Evolutionary conservation across 2,329 filamentous ascomycete species (phyloP).

Genomic region (Cladorrhinum sp.): DNA sequence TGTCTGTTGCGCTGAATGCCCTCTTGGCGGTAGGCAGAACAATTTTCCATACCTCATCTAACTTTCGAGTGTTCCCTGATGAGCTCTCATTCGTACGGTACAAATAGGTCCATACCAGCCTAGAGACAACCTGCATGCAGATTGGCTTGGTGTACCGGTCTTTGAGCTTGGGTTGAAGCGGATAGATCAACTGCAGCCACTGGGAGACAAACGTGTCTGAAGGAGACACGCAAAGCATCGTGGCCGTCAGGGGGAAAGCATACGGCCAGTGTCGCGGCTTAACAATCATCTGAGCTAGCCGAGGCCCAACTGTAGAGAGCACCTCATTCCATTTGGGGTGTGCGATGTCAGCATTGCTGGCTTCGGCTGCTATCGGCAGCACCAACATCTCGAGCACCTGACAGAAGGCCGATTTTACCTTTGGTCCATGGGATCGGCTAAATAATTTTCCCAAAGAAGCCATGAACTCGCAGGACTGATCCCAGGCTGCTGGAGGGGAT

Average conservation of each 20-base stretch:
- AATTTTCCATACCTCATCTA: conserved; percentile 85
- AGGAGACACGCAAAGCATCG: conserved; percentile 83
- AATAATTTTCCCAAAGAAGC: conserved; percentile 78
- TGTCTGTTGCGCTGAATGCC: conserved; percentile 77
- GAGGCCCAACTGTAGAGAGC: conserved; percentile 71
- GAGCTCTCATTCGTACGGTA: conserved; percentile 75
- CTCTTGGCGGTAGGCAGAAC: conserved; percentile 78
- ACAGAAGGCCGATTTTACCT: conserved; percentile 91
- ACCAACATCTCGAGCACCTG: conserved; percentile 84
- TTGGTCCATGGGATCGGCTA: conserved; percentile 77
- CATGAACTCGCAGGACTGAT: conserved; percentile 86
- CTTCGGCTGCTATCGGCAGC: conserved; percentile 79
- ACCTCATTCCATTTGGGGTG: conserved; percentile 85
- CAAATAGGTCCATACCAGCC: conserved; percentile 90
- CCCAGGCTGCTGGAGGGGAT: conserved; percentile 72
- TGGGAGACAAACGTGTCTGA: conserved; percentile 79
- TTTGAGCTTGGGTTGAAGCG: conserved; percentile 77
- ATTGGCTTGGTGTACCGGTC: conserved; percentile 75
- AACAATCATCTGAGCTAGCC: conserved; percentile 77
- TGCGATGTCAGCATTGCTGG: conserved; percentile 70
- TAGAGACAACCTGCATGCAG: conserved; percentile 84
- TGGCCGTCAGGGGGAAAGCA: conserved; percentile 82
- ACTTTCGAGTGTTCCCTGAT: conserved; percentile 67
- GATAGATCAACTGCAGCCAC: conserved; percentile 79
- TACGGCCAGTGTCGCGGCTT: conserved; percentile 92